These are phyloP conservation scores for Arthroderma uncinatum DNA, from an alignment of 2,329 filamentous ascomycete species.

Conservation along the genomic window DNA sequence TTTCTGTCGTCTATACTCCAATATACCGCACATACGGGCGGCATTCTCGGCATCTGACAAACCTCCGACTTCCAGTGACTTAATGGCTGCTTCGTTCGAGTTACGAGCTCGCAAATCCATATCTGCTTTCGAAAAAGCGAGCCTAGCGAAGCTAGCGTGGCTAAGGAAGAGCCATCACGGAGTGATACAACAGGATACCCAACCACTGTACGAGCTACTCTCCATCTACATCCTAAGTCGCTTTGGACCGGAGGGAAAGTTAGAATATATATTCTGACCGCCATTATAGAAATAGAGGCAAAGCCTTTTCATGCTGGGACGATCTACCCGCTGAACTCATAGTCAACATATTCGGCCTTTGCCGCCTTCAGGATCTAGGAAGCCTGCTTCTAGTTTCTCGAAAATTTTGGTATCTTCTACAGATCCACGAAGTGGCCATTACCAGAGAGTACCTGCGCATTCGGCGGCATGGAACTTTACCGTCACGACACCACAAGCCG, in stretches of 20 bases:
- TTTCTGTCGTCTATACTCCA: background rate
- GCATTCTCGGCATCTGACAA: background rate
- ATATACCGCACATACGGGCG: background rate
- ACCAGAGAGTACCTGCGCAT: conserved; percentile 33
- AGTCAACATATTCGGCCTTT: conserved; percentile 32
- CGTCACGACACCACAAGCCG: conserved; percentile 28
- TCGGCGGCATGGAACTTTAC: conserved; percentile 34
- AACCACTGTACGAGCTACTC: background rate
- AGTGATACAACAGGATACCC: conserved; percentile 2
- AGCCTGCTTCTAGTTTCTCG: conserved; percentile 31
- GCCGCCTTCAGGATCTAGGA: conserved; percentile 28
- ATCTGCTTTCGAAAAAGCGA: conserved; percentile 15
- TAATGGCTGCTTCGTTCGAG: conserved; percentile 12
- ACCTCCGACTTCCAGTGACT: background rate
- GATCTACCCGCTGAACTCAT: conserved; percentile 32
- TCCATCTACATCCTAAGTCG: background rate
- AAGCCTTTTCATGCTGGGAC: conserved; percentile 26
- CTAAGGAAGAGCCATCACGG: background rate
- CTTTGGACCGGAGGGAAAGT: too few species aligned
- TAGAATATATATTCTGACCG: background rate
- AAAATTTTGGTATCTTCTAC: conserved; percentile 28
- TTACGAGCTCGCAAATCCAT: conserved; percentile 12
- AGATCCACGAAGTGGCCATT: conserved; percentile 30
- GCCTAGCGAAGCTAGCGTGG: conserved; percentile 1
- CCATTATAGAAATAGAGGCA: background rate